phyloP scores from a whole-genome alignment of 108 stramenopile genomes.

The Discostella pseudostelligera region DNA sequence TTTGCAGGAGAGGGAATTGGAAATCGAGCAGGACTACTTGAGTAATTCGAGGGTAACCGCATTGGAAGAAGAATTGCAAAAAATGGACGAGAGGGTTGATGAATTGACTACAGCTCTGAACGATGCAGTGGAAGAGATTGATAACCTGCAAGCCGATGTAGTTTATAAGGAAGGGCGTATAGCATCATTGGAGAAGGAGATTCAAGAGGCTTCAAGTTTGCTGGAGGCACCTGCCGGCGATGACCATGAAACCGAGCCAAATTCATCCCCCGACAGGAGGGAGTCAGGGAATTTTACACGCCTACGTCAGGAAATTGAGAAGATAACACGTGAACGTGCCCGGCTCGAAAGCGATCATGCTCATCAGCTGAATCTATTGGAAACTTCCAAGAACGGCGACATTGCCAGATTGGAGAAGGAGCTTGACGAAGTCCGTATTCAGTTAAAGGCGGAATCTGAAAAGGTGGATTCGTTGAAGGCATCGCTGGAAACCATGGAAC shows the following conservation, averaged over 20 bases:
- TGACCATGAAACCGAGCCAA: background rate
- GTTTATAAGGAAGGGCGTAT: constrained; percentile 34
- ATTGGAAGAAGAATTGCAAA: constrained; percentile 27
- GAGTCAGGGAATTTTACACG: constrained; percentile 26
- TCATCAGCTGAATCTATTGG: background rate
- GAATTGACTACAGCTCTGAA: constrained; percentile 48
- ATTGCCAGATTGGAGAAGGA: constrained; percentile 47
- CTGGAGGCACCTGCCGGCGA: constrained; percentile 7
- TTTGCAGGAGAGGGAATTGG: constrained; percentile 5
- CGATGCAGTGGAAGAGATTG: constrained; percentile 48
- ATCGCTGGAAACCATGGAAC: constrained; percentile 43
- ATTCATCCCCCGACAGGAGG: constrained; percentile 4
- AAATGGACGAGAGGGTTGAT: constrained; percentile 45
- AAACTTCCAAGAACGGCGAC: constrained; percentile 43
- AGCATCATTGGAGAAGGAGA: constrained; percentile 34
- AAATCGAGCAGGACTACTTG: constrained; percentile 4
- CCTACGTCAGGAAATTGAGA: constrained; percentile 44
- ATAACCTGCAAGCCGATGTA: constrained; percentile 42
- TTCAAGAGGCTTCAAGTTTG: constrained; percentile 27
- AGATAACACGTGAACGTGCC: constrained; percentile 37
- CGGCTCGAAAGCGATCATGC: constrained; percentile 32
- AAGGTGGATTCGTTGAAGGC: constrained; percentile 11
- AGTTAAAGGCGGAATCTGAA: constrained; percentile 23
- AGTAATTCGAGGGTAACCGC: constrained; percentile 19
- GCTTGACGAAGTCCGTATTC: constrained; percentile 42